Base-by-base conservation (phyloP, 2,329 filamentous ascomycete genomes). In the Penicillium sp. region DNA sequence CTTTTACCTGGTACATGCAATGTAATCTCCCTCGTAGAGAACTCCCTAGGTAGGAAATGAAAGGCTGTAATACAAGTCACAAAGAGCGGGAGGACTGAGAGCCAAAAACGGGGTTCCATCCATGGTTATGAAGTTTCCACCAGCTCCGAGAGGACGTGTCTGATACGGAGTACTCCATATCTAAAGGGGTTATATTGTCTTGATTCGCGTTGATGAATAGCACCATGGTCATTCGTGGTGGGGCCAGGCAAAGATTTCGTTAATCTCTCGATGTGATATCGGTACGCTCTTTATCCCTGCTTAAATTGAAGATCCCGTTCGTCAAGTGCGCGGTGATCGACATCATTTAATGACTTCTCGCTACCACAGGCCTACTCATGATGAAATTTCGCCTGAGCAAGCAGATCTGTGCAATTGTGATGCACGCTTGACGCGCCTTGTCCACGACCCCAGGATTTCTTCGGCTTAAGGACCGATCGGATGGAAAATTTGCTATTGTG, bases 121-220 rank as follows among this genome's bases (percentile, higher is more conserved):
- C 54, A 54, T 52, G 57, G 55, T 52, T 60, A 48, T n/a, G n/a
- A n/a, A 55, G 51, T 51, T 56, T 56, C 57, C 52, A 47, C 48
- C 35, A 39, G 42, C 50, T 50, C 48, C 41, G 37, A 35, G 37
- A 28, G n/a, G n/a, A n/a, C n/a, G n/a, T n/a, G n/a, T n/a, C n/a
- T n/a, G n/a, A 9, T 22, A 9, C 18, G 5, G 18, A 22, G 18
- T 5, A 22, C 18, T 5, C 51, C 34, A 47, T 51, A 40, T 55
- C 51, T 15, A 47, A 57, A 44, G 12, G 16, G 42, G 52, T 45
- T 26, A 53, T 52, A 44, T 53, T 53, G 47, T 45, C 47, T 51
- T 29, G 35, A 48, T 48, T 47, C 47, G 46, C 44, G 41, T 54
- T 46, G 40, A 35, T 44, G 38, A 44, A 45, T 52, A 42, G 41